phyloP scores from a whole-genome alignment of 2,329 filamentous ascomycete species.

The Orbilia blumenaviensis region DNA sequence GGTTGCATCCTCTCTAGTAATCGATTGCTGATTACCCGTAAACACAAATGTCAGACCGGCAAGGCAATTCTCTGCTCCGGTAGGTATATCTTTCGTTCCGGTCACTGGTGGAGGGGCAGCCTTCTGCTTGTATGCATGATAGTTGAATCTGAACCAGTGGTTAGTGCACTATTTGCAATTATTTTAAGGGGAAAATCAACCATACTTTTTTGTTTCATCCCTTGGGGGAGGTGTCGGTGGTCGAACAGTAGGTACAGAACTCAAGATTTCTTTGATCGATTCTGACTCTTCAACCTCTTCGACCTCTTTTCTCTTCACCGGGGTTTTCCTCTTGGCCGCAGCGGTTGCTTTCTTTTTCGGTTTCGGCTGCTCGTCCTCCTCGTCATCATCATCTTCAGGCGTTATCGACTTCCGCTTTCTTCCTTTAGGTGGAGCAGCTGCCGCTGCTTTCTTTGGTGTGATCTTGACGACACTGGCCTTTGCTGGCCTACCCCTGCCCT shows the following conservation, averaged over 20 bases:
- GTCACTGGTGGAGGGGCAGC: constrained; percentile 71
- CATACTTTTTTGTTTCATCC: constrained; percentile 70
- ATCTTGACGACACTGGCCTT: constrained; percentile 26
- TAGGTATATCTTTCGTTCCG: constrained; percentile 76
- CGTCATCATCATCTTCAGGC: constrained; percentile 60
- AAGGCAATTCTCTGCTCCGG: constrained; percentile 87
- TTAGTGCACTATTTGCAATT: neutral
- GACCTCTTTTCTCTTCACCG: constrained; percentile 71
- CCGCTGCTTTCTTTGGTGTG: constrained; percentile 28
- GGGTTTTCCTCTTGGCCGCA: constrained; percentile 65
- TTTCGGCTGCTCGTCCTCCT: constrained; percentile 57
- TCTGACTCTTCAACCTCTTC: constrained; percentile 72
- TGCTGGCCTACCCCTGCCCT: constrained; percentile 17
- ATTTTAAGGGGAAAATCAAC: neutral
- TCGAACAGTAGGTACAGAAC: constrained; percentile 83
- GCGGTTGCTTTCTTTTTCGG: constrained; percentile 59
- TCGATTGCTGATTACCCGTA: constrained; percentile 81
- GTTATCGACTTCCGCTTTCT: constrained; percentile 58
- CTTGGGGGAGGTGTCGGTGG: constrained; percentile 83
- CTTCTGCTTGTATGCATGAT: constrained; percentile 69
- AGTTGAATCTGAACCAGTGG: constrained; percentile 70
- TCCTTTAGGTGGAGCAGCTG: constrained; percentile 30
- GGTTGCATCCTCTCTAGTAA: constrained; percentile 85
- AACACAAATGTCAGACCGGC: constrained; percentile 93
- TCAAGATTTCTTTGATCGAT: constrained; percentile 81